Conservation (phyloP, 2,329 filamentous ascomycete genomes). For the Didymella exigua region DNA sequence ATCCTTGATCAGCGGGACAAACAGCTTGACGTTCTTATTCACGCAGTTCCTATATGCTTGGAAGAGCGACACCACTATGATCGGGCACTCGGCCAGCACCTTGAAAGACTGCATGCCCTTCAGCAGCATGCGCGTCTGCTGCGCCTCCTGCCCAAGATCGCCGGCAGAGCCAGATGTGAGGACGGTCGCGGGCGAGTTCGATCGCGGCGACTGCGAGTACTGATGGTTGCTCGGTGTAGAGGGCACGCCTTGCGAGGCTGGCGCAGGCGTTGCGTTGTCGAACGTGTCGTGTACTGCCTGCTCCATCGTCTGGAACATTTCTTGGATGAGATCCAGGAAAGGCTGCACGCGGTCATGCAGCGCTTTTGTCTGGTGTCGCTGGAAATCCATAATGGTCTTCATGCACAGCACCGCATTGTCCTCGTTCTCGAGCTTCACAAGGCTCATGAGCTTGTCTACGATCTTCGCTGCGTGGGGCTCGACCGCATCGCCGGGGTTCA, state of each 20-base stretch:
- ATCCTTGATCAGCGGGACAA: slow-evolving; percentile 91
- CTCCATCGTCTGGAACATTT: slow-evolving; percentile 95
- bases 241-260: slow-evolving; percentile 60
- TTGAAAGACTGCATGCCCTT: slow-evolving; percentile 99
- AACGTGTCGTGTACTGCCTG: slow-evolving; percentile 94
- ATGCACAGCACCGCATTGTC: slow-evolving; percentile 98
- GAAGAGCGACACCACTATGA: slow-evolving; percentile 98
- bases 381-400: slow-evolving; percentile 96
- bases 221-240: slow-evolving; percentile 67
- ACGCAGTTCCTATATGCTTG: slow-evolving; percentile 86
- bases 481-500: slow-evolving; percentile 76
- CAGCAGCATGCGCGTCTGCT: slow-evolving; percentile 77
- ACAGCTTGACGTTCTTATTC: slow-evolving; percentile 82
- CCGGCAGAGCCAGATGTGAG: slow-evolving; percentile 72
- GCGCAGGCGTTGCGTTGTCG: slow-evolving; percentile 70
- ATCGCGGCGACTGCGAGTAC: slow-evolving; percentile 84
- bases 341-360: slow-evolving; percentile 82
- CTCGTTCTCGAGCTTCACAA: slow-evolving; percentile 93
- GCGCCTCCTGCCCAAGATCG: slow-evolving; percentile 82
- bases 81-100: slow-evolving; percentile 94
- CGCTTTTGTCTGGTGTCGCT: slow-evolving; percentile 87
- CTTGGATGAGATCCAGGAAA: slow-evolving; percentile 89
- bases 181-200: slow-evolving; percentile 85
- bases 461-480: slow-evolving; percentile 88
- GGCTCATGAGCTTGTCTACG: slow-evolving; percentile 84